phyloP scores from a whole-genome alignment of 305 asterid species.

The Coffea humblotiana region DNA sequence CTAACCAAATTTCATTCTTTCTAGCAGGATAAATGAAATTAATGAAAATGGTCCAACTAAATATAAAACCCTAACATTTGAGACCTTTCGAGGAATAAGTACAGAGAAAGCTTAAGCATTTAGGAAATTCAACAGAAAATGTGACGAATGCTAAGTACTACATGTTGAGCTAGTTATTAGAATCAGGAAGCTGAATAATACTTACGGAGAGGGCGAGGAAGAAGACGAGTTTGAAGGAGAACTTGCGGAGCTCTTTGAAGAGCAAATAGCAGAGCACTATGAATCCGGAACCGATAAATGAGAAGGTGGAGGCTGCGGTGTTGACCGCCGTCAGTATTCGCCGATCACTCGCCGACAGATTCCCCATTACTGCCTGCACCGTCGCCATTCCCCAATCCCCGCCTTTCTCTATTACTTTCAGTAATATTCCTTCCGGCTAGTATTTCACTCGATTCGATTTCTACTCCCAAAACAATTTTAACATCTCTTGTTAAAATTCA shows the following conservation, averaged over 20 bases:
- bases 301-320: slow-evolving; percentile 78
- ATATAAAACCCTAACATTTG: neutral
- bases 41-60: neutral
- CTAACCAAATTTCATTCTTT: neutral
- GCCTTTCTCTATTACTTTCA: too few relatives aligned
- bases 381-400: slow-evolving; percentile 54
- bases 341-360: slow-evolving; percentile 71
- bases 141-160: neutral
- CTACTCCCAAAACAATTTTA: too few relatives aligned
- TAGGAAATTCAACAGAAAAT: neutral
- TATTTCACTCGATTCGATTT: neutral
- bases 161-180: too few relatives aligned
- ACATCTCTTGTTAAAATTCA: too few relatives aligned
- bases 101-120: neutral
- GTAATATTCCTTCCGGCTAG: too few relatives aligned
- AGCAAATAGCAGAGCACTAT: slow-evolving; percentile 87
- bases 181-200: neutral
- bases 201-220: slow-evolving; percentile 92
- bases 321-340: slow-evolving; percentile 63
- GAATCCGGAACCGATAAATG: slow-evolving; percentile 88
- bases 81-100: too few relatives aligned
- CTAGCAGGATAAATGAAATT: too few relatives aligned
- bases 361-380: slow-evolving; percentile 72
- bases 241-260: slow-evolving; percentile 92
- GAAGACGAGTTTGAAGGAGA: slow-evolving; percentile 98